Conservation (phyloP, 2,329 filamentous ascomycete species). For the Venturiaceae sp. region DNA sequence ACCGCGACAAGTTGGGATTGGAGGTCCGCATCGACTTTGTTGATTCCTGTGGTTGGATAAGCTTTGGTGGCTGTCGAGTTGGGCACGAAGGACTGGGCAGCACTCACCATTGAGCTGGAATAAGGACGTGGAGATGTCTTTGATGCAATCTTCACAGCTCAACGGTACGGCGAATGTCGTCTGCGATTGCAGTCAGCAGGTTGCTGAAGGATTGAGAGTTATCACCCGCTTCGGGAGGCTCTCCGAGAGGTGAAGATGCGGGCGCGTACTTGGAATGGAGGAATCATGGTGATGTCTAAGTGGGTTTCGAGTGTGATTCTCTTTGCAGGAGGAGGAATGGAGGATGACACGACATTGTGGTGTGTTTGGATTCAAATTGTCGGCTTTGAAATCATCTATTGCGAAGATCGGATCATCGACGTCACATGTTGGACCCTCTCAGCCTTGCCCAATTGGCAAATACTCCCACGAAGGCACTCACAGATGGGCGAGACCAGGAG, state of each 20-base stretch:
- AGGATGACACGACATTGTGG: neutral
- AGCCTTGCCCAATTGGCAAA: no score
- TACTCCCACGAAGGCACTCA: no score
- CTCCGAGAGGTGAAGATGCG: neutral
- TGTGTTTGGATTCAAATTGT: neutral
- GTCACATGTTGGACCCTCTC: neutral
- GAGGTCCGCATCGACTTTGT: conserved; percentile 72
- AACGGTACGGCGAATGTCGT: conserved; percentile 93
- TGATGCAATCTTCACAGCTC: conserved; percentile 81
- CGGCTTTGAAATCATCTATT: neutral
- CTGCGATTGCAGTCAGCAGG: conserved; percentile 32
- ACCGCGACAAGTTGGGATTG: conserved; percentile 75
- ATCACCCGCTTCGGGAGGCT: neutral
- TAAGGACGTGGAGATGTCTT: conserved; percentile 72
- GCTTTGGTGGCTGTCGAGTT: conserved; percentile 6
- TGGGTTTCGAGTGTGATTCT: neutral
- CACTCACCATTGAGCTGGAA: conserved; percentile 57
- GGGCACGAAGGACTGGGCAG: neutral
- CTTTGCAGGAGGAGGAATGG: neutral
- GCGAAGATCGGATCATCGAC: neutral
- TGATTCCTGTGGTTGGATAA: conserved; percentile 50
- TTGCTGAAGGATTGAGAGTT: neutral
- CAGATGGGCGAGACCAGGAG: no score
- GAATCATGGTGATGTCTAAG: conserved; percentile 4
- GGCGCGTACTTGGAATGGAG: conserved; percentile 9